phyloP scores from a whole-genome alignment of 148 eudicot genomes.

The Fagopyrum tataricum region DNA sequence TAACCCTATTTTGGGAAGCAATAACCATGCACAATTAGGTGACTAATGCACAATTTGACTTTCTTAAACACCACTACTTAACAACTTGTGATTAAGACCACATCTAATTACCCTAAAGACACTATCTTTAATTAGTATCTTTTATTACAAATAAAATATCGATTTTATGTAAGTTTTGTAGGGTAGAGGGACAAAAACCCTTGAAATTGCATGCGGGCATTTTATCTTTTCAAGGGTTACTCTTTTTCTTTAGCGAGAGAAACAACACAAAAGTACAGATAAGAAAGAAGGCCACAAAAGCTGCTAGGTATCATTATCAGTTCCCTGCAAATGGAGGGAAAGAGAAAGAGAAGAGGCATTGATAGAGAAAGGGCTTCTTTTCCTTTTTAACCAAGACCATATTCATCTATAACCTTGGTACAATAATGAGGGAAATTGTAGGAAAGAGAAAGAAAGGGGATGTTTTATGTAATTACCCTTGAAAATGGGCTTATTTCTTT shows the following conservation, averaged over 20 bases:
- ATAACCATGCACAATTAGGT: not conserved
- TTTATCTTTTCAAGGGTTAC: not conserved
- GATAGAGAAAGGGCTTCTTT: not conserved
- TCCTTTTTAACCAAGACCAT: not conserved
- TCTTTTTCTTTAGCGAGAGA: conserved; percentile 8
- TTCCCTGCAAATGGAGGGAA: conserved; percentile 11
- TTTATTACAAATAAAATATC: not conserved
- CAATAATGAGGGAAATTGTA: too few relatives aligned
- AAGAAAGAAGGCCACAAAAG: conserved; percentile 14
- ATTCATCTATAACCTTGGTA: not conserved
- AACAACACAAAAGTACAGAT: conserved; percentile 13
- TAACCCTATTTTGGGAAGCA: conserved; percentile 11
- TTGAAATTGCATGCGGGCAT: conserved; percentile 10
- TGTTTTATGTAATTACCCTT: too few relatives aligned
- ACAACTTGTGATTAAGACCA: not conserved
- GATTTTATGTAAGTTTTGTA: not conserved
- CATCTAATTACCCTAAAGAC: not conserved
- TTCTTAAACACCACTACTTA: not conserved
- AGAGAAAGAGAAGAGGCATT: not conserved
- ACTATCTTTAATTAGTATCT: not conserved
- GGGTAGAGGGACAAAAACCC: not conserved
- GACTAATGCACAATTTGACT: not conserved
- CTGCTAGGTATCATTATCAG: conserved; percentile 12
- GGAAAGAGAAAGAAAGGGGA: too few relatives aligned
- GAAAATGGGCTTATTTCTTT: not conserved